phyloP scores from a whole-genome alignment of 768 basidiomycete species.

The Leccinum ochraceum region DNA sequence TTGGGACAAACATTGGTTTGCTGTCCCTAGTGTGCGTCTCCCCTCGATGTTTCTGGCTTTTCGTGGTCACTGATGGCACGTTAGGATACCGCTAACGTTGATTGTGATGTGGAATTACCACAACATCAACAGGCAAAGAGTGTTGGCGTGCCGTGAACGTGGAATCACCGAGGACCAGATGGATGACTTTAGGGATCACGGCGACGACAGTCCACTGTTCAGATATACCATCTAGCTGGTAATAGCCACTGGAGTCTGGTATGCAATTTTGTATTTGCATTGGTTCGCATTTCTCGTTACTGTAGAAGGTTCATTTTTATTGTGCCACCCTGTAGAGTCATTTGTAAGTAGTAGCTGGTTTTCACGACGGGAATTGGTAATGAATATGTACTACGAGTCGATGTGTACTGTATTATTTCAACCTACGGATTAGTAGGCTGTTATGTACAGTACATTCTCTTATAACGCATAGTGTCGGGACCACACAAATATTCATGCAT shows the following conservation, averaged over 20 bases:
- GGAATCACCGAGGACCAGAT: conserved; percentile 41
- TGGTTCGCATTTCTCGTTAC: neutral
- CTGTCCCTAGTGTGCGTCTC: conserved; percentile 25
- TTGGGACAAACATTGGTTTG: conserved; percentile 29
- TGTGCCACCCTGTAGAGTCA: neutral
- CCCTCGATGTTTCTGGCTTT: conserved; percentile 5
- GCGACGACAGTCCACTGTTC: conserved; percentile 57
- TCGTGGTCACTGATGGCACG: conserved; percentile 29
- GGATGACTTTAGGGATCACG: conserved; percentile 45
- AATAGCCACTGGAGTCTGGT: neutral
- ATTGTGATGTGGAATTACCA: conserved; percentile 48
- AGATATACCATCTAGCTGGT: conserved; percentile 33
- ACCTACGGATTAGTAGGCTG: too few relatives aligned
- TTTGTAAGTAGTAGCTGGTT: too few relatives aligned
- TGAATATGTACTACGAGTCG: too few relatives aligned
- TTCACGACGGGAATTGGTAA: too few relatives aligned
- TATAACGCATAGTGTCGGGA: too few relatives aligned
- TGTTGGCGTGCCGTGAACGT: conserved; percentile 41
- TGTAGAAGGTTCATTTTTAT: neutral
- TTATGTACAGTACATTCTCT: too few relatives aligned
- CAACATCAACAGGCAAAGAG: conserved; percentile 49
- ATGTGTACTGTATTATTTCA: neutral
- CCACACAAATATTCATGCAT: too few relatives aligned
- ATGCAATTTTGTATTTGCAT: neutral
- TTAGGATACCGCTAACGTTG: conserved; percentile 39